These are phyloP conservation scores for Trichoderma lentiforme DNA, from an alignment of 2,329 filamentous ascomycete genomes.

Conservation along the genomic window DNA sequence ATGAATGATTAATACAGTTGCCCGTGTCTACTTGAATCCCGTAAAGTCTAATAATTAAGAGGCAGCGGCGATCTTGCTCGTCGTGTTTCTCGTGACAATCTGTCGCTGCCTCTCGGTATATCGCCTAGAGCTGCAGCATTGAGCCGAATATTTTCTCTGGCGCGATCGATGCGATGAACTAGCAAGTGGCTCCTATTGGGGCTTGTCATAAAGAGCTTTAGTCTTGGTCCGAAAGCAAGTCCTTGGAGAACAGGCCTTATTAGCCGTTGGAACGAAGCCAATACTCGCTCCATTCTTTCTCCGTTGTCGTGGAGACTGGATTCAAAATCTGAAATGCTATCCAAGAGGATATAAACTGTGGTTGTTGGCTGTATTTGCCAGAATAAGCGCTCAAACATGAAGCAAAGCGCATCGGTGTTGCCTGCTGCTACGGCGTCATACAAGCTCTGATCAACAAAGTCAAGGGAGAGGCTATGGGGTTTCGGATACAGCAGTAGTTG, in stretches of 20 bases:
- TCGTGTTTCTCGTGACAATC: background rate
- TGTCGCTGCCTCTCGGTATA: background rate
- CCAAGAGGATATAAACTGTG: background rate
- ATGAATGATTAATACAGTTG: background rate
- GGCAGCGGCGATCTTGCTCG: background rate
- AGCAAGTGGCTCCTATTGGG: conserved; percentile 2
- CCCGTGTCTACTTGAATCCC: too few relatives aligned
- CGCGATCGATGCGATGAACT: background rate
- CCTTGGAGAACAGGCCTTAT: background rate
- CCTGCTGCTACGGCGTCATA: conserved; percentile 3
- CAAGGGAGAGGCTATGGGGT: background rate
- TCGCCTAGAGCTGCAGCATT: background rate
- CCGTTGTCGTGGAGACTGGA: background rate
- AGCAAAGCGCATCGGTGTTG: conserved; percentile 8
- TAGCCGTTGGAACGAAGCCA: background rate
- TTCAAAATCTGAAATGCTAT: conserved; percentile 7
- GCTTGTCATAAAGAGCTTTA: conserved; percentile 13
- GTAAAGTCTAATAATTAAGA: background rate
- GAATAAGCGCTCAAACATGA: background rate
- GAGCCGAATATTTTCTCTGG: conserved; percentile 6
- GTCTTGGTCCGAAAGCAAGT: background rate
- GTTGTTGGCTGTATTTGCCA: conserved; percentile 5
- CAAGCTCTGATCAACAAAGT: conserved; percentile 5
- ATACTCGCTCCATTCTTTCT: conserved; percentile 5
- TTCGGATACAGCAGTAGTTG: conserved; percentile 10